Evolutionary conservation across 208 protist genomes (phyloP), one percentile per base, ranked within the genome.

Genomic region (Polymyxa betae): DNA sequence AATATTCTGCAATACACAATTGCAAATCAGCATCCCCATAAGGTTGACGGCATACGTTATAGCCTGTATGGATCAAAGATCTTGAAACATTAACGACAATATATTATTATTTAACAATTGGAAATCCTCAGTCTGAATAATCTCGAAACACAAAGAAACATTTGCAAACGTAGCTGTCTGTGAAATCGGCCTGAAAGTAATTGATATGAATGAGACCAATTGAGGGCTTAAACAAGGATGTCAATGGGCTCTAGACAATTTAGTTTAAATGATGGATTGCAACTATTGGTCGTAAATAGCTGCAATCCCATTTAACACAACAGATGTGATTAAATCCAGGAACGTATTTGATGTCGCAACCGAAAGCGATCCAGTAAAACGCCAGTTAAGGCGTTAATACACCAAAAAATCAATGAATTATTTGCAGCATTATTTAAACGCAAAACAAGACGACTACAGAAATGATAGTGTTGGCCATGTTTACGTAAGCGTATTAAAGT

Each of bases 341-440:
- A 35, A 5, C 72, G 72, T 82, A 43, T 82, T n/a, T 20, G 72
- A 5, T 5, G 72, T 82, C n/a, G 72, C 72, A 43, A 82, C n/a
- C 72, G 72, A 82, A 20, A 82, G n/a, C 12, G 72, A 82, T 20
- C 72, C 72, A 43, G 72, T 82, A n/a, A n/a, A n/a, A n/a, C n/a
- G n/a, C n/a, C n/a, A n/a, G n/a, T n/a, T n/a, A n/a, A n/a, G n/a
- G n/a, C n/a, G n/a, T n/a, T n/a, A n/a, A n/a, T n/a, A n/a, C n/a
- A n/a, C n/a, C n/a, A n/a, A n/a, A n/a, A n/a, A n/a, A n/a, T n/a
- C n/a, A n/a, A n/a, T n/a, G n/a, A n/a, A n/a, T n/a, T n/a, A n/a
- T n/a, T n/a, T n/a, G n/a, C n/a, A n/a, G n/a, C n/a, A n/a, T n/a
- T n/a, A n/a, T n/a, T n/a, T n/a, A n/a, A n/a, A n/a, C n/a, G n/a